Conservation (phyloP, 306 rosid genomes). For the Fragaria vesca region DNA sequence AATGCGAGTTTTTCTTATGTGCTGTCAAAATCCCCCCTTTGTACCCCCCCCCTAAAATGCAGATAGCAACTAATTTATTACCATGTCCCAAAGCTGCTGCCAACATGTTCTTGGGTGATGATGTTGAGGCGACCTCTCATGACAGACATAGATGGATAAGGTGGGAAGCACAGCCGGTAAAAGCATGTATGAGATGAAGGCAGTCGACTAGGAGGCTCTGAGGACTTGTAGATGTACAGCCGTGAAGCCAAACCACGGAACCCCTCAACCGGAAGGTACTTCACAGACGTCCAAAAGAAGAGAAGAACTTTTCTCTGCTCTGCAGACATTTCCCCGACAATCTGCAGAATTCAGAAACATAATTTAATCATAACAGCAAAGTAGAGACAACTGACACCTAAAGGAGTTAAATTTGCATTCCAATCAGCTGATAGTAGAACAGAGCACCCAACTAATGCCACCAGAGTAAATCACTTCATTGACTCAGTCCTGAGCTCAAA, state of each 20-base stretch:
- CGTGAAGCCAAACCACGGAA: slow-evolving; percentile 69
- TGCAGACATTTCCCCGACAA: slow-evolving; percentile 65
- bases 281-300: slow-evolving; percentile 87
- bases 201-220: slow-evolving; percentile 47
- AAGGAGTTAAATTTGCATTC: neutral
- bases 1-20: slow-evolving; percentile 37
- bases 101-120: slow-evolving; percentile 85
- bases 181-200: slow-evolving; percentile 93
- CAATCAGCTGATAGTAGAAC: neutral
- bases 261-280: slow-evolving; percentile 90
- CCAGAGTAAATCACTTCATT: neutral
- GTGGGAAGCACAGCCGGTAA: slow-evolving; percentile 67
- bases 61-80: slow-evolving; percentile 29
- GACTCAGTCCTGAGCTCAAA: neutral
- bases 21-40: slow-evolving; percentile 46
- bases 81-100: slow-evolving; percentile 80
- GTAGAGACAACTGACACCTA: slow-evolving; percentile 1
- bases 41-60: slow-evolving; percentile 39
- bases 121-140: slow-evolving; percentile 61
- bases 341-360: slow-evolving; percentile 40
- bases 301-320: slow-evolving; percentile 77
- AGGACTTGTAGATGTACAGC: slow-evolving; percentile 57
- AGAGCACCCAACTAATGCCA: neutral
- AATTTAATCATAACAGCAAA: slow-evolving; percentile 12
- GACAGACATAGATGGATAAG: slow-evolving; percentile 51